Evolutionary conservation across 2,329 filamentous ascomycete genomes (phyloP), one percentile per base, ranked within the genome.

Genomic region (Fusarium sp.): DNA sequence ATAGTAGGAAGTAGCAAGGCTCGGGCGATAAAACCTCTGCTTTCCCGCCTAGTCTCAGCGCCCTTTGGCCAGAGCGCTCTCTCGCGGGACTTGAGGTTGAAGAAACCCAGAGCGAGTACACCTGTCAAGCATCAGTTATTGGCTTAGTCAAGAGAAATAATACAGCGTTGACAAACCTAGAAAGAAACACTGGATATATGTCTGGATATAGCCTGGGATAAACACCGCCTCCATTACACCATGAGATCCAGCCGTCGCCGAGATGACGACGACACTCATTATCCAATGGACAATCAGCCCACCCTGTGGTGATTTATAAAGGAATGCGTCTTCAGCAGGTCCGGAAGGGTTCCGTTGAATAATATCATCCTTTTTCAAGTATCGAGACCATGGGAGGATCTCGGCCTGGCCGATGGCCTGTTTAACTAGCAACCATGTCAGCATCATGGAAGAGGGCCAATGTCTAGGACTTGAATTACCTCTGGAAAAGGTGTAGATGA

Each of bases 181-280:
- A n/a, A 65, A 33, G 54, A 60, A 59, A 31, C 64, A 66, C 29
- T 66, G 64, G 2, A 52, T 14, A 6, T 66, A 66, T 16, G 52
- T 35, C 7, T 66, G 64, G 18, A 66, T 50, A 13, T 66, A 66
- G 5, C 64, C 64, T n/a, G 64, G 64, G 7, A 66, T 24, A 18
- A 13, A n/a, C 6, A 18, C 57, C 7, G 56, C 41, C 24, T 66
- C 64, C 11, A 54, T 24, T 2, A 20, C 27, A 14, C 31, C 16
- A 9, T 60, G 31, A 27, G 39, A 9, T 14, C 14, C n/a, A 20
- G 45, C 43, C 10, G 64, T 37, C 9, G 41, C 56, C 9, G 35
- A 50, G 10, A 66, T 60, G 20, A 66, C 7, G 4, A 45, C n/a
- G 4, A 54, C 56, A 13, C 27, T 54, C 43, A 56, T 62, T 7